These are phyloP conservation scores for Tripterygium wilfordii DNA, from an alignment of 177 flowering plant species.

Conservation along the genomic window DNA sequence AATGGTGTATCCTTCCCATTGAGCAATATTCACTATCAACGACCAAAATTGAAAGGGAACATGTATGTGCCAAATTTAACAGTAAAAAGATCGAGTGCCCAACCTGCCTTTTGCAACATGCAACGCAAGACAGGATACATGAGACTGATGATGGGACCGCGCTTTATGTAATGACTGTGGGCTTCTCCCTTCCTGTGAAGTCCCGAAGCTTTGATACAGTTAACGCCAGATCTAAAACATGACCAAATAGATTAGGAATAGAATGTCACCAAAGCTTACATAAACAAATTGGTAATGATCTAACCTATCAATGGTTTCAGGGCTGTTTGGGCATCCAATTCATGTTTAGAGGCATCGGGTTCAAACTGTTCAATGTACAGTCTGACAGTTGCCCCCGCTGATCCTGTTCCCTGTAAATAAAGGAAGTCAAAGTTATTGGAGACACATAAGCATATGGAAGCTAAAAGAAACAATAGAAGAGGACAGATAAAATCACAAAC, in stretches of 20 bases:
- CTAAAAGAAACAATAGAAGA: background rate
- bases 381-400: slow-evolving; percentile 95
- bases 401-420: slow-evolving; percentile 86
- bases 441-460: background rate
- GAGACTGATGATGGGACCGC: background rate
- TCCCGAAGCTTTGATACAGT: slow-evolving; percentile 86
- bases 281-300: slow-evolving; percentile 9
- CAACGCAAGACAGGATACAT: background rate
- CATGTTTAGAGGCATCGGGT: slow-evolving; percentile 79
- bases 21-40: background rate
- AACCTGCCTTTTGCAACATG: slow-evolving; percentile 10
- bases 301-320: slow-evolving; percentile 88
- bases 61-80: background rate
- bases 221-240: slow-evolving; percentile 69
- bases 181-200: slow-evolving; percentile 94
- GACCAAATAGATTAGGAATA: slow-evolving; percentile 5
- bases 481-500: slow-evolving; percentile 49
- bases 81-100: slow-evolving; percentile 3
- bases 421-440: slow-evolving; percentile 3
- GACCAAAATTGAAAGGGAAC: slow-evolving; percentile 3
- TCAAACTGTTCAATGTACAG: slow-evolving; percentile 92
- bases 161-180: slow-evolving; percentile 88
- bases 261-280: background rate
- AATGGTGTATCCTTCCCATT: too few relatives aligned
- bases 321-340: slow-evolving; percentile 84